Conservation (phyloP, 768 basidiomycete genomes). For the Psilocybe subaeruginosa region DNA sequence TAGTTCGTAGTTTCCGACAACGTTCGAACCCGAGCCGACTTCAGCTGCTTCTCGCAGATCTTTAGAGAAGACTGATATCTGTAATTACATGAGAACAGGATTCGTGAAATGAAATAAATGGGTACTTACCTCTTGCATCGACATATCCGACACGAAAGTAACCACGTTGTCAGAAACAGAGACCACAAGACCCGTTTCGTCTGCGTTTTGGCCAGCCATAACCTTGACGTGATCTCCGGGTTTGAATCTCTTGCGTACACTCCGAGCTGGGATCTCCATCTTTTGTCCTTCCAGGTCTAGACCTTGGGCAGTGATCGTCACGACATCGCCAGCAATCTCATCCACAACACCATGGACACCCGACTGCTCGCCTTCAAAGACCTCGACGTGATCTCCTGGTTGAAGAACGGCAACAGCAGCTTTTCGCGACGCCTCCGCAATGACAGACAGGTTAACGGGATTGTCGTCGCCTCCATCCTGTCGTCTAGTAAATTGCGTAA, state of each 20-base stretch:
- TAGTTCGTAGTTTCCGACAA: slow-evolving; percentile 91
- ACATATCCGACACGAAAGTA: slow-evolving; percentile 97
- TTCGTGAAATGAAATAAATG: background rate
- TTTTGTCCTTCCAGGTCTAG: slow-evolving; percentile 87
- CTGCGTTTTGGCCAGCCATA: slow-evolving; percentile 91
- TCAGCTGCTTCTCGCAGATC: slow-evolving; percentile 97
- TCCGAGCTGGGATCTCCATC: slow-evolving; percentile 83
- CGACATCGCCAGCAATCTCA: slow-evolving; percentile 84
- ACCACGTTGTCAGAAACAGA: slow-evolving; percentile 89
- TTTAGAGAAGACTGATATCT: slow-evolving; percentile 97
- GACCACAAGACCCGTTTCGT: slow-evolving; percentile 96
- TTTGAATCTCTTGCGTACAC: slow-evolving; percentile 94
- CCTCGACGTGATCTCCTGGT: slow-evolving; percentile 96
- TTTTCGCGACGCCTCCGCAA: slow-evolving; percentile 90
- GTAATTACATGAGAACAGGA: slow-evolving; percentile 11
- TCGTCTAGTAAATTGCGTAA: slow-evolving; percentile 83
- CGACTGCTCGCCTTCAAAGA: slow-evolving; percentile 95
- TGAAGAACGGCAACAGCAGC: slow-evolving; percentile 94
- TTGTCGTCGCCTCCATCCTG: slow-evolving; percentile 72
- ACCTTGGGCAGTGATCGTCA: slow-evolving; percentile 79
- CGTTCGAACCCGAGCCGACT: slow-evolving; percentile 89
- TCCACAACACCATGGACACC: slow-evolving; percentile 94
- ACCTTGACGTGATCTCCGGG: slow-evolving; percentile 99
- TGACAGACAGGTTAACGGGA: slow-evolving; percentile 85
- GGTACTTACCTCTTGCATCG: slow-evolving; percentile 80